Evolutionary conservation across 345 rosid genomes (phyloP), one percentile per base, ranked within the genome.

Genomic region (Camelina laxa): DNA sequence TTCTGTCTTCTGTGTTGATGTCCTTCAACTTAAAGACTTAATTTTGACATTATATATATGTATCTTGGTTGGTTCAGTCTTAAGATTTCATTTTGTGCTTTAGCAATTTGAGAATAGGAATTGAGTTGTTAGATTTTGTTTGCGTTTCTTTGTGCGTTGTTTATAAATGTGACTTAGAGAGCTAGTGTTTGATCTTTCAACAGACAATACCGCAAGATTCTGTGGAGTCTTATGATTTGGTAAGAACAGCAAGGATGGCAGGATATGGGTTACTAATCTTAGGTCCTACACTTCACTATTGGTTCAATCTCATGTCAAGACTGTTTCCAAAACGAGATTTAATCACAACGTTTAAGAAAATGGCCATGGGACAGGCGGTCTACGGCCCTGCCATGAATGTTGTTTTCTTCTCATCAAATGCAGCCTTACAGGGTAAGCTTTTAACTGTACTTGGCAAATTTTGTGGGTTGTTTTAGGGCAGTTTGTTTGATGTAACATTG

Each of bases 351-450:
- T 83, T 91, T 65, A 96, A 92, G 91, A 96, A 92, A 82, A 92
- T 91, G 81, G 79, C 83, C 51, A 75, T 96, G 91, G 98, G 91
- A 24, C 98, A 92, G 80, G 73, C 85, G 3, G 35, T 88, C 13
- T 96, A 84, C 30, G 98, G 97, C 9, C 99, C 99, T 39, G 17
- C 68, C 64, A 89, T 96, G 99, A 96, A 87, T 7, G 85, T 64
- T 57, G 81, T 85, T 65, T 92, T 95, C 91, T 87, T 95, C 86
- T 84, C 94, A 6, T 6, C 81, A 72, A 95, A 86, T 80, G 97
- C 98, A 41, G 33, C 62, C 42, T 68, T 95, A 63, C 97, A 95
- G 75, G 99, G 98, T 95, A 73, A 57, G 69, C 27, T 16, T 47
- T 6, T 9, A 20, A 45, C 19, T 65, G 20, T 19, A 24, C 41